phyloP scores from a whole-genome alignment of 352 stramenopile genomes.

The Elongisporangium prolatum region DNA sequence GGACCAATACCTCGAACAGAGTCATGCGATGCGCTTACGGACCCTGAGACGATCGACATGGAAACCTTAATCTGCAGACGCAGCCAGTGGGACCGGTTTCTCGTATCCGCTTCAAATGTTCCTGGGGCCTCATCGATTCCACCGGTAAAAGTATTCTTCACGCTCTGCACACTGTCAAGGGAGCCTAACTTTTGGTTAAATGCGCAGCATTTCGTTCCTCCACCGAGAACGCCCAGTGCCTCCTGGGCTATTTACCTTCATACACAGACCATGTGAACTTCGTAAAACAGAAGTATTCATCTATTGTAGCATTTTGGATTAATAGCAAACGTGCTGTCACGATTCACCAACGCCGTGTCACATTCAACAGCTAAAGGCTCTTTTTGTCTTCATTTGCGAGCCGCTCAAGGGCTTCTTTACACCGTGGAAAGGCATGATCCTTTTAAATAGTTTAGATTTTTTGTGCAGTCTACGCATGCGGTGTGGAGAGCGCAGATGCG shows the following conservation, averaged over 20 bases:
- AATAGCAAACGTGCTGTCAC: neutral
- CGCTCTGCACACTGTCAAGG: neutral
- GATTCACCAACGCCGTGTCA: neutral
- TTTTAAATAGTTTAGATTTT: neutral
- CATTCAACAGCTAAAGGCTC: neutral
- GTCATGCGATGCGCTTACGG: neutral
- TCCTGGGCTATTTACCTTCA: neutral
- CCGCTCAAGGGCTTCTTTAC: neutral
- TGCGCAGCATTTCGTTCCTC: neutral
- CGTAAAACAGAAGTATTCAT: neutral
- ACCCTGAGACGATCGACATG: neutral
- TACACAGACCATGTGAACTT: neutral
- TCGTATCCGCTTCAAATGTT: neutral
- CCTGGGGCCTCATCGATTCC: neutral
- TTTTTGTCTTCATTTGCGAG: neutral
- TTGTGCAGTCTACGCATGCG: neutral
- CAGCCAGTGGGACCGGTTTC: neutral
- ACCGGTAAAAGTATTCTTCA: neutral
- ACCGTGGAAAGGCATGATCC: neutral
- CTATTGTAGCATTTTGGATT: neutral
- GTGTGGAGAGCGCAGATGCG: neutral
- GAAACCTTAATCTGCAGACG: neutral
- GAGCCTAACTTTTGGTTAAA: neutral
- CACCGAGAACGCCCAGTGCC: neutral
- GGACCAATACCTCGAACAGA: neutral